Evolutionary conservation across 441 rosid species (phyloP), one percentile per base, ranked within the genome.

Genomic region (Gossypium gossypioides): DNA sequence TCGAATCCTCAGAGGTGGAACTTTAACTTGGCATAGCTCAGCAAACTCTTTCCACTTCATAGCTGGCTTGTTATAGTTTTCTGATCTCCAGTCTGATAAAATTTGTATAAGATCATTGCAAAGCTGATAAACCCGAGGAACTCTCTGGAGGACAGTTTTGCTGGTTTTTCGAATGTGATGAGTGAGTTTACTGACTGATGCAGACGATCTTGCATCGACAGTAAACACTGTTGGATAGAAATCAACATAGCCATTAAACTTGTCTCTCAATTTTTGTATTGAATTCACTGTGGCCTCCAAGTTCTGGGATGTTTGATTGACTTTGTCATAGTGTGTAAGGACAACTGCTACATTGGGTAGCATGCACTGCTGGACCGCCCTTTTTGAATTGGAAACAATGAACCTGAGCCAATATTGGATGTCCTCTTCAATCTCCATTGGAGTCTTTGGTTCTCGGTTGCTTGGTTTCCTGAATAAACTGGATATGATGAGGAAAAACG

Each of bases 331-430:
- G 62, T 95, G 97, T 19, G 99, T 90, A 74, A 95, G 89, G 76
- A 91, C 90, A 63, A 95, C 74, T 1, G 95, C 86, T 21, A 91
- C 95, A 71, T 87, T 87, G 1, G 97, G 97, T 27, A 92, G 86
- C 84, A 91, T 84, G 81, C 96, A 90, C 69, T 90, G 97, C 74
- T 86, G 93, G 56, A 79, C 93, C 0, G 91, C 85, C 91, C 87
- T 87, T 82, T 79, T 78, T 2, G 91, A 94, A 86, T 92, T 94
- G 75, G 97, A 88, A 63, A 89, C 88, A 21, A 94, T 81, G 84
- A 86, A 92, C 56, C 96, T 88, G 68, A 94, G 94, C 99, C 97
- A 94, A 74, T 92, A 92, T 46, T 83, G 91, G 69, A 94, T 85
- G 84, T 94, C 97, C 67, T 86, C 96, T 74, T 92, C 97, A 22